phyloP scores from a whole-genome alignment of 306 rosid species.

The Inga oerstediana region DNA sequence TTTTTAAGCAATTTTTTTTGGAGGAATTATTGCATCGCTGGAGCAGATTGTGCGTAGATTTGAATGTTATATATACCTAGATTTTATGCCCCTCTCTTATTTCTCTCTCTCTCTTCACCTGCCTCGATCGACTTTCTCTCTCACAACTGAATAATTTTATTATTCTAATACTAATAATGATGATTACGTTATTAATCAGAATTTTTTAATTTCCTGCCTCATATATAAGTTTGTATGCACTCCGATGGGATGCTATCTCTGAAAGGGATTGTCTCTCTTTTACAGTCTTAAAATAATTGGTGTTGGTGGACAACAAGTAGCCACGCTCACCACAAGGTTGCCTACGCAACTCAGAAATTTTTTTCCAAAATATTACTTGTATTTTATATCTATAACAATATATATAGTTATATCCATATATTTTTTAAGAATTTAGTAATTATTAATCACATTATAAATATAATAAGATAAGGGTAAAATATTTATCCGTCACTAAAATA shows the following conservation, averaged over 20 bases:
- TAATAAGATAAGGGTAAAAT: background rate
- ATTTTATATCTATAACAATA: background rate
- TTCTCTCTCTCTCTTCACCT: conserved; percentile 21
- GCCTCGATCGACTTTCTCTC: conserved; percentile 28
- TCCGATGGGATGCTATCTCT: conserved; percentile 51
- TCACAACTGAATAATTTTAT: conserved; percentile 38
- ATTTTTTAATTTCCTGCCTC: background rate
- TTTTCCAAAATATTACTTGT: background rate
- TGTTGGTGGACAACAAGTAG: conserved; percentile 16
- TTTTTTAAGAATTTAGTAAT: background rate
- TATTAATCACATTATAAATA: background rate
- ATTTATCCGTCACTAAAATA: background rate
- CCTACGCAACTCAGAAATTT: conserved; percentile 30
- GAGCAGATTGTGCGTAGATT: conserved; percentile 93
- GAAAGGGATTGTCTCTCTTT: conserved; percentile 81
- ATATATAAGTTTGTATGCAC: conserved; percentile 47
- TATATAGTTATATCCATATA: background rate
- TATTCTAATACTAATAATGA: conserved; percentile 32
- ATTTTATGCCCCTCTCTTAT: conserved; percentile 65
- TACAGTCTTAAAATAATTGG: conserved; percentile 38
- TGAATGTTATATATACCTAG: conserved; percentile 71
- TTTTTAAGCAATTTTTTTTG: conserved; percentile 55
- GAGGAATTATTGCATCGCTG: conserved; percentile 95
- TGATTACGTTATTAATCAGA: conserved; percentile 31
- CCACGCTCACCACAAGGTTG: conserved; percentile 46